Percentiles rank a stretch among this genome's conserved stretches.
Conservation (phyloP, 1,284 basidiomycete species). For the Pisolithus thermaeus region DNA sequence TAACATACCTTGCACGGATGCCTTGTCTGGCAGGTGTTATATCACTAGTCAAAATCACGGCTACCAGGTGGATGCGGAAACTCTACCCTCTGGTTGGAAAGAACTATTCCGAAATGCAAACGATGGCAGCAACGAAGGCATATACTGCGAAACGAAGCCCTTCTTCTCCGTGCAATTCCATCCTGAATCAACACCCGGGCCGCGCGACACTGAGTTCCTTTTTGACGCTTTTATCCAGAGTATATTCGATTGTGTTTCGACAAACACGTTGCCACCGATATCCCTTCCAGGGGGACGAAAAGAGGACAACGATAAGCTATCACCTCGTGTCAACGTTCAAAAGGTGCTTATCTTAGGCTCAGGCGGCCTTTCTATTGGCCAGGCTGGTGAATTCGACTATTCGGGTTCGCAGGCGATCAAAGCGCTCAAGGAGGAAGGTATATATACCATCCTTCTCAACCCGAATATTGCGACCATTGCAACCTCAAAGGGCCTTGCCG, state of each 20-base stretch:
- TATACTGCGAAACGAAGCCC: slow-evolving; percentile 86
- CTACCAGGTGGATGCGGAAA: slow-evolving; percentile 85
- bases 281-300: slow-evolving; percentile 84
- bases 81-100: slow-evolving; percentile 85
- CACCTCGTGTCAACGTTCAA: slow-evolving; percentile 75
- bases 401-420: slow-evolving; percentile 99
- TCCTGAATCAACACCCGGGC: slow-evolving; percentile 97
- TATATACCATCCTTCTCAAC: slow-evolving; percentile 98
- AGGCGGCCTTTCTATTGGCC: slow-evolving; percentile 97
- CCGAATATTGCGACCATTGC: slow-evolving; percentile 99
- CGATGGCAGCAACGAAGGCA: slow-evolving; percentile 96
- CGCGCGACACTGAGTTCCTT: slow-evolving; percentile 96
- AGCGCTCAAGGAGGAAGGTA: slow-evolving; percentile 97
- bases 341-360: slow-evolving; percentile 98
- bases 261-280: slow-evolving; percentile 70
- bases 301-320: slow-evolving; percentile 74
- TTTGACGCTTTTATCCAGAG: slow-evolving; percentile 97
- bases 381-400: slow-evolving; percentile 99
- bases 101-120: slow-evolving; percentile 97
- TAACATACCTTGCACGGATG: slow-evolving; percentile 97
- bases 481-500: slow-evolving; percentile 93
- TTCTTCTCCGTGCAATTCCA: slow-evolving; percentile 99
- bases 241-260: slow-evolving; percentile 70
- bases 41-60: slow-evolving; percentile 99
- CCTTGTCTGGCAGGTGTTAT: slow-evolving; percentile 93